These are phyloP conservation scores for Mycena epipterygia DNA, from an alignment of 768 basidiomycete genomes.

Conservation along the genomic window DNA sequence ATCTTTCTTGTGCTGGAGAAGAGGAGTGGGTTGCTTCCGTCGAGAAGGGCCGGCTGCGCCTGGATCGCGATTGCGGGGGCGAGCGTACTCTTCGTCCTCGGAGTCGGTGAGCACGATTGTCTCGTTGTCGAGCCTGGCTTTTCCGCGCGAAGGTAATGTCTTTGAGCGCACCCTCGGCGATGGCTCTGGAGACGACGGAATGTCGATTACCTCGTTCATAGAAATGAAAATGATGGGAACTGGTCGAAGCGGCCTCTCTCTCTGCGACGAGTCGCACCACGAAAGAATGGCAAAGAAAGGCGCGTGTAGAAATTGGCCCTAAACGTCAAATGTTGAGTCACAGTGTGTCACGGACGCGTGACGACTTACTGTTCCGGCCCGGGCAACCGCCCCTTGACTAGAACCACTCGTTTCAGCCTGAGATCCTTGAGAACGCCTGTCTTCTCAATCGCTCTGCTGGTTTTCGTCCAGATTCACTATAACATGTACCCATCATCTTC, in stretches of 20 bases:
- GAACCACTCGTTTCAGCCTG: no score
- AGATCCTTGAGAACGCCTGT: no score
- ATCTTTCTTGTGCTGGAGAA: slow-evolving; percentile 16
- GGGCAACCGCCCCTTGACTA: no score
- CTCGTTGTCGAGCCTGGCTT: not conserved
- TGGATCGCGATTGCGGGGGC: slow-evolving; percentile 3
- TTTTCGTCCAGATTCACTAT: no score
- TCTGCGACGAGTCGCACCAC: no score
- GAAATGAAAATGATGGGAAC: not conserved
- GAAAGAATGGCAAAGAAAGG: not conserved
- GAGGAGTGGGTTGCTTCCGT: not conserved
- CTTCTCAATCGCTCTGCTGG: no score
- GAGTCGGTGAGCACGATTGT: slow-evolving; percentile 26
- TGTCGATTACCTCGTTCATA: slow-evolving; percentile 16
- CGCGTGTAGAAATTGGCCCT: no score
- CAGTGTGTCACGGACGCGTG: no score
- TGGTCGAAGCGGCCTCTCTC: no score
- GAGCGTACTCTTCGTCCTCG: slow-evolving; percentile 15
- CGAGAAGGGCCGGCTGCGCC: slow-evolving; percentile 21
- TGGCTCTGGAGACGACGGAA: slow-evolving; percentile 12
- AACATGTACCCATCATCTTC: not conserved
- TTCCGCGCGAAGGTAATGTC: not conserved
- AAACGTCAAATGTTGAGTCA: no score
- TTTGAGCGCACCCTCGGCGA: not conserved
- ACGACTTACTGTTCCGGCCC: no score